Conservation (phyloP, 169 alveolate species). For the Plasmodium cynomolgi region DNA sequence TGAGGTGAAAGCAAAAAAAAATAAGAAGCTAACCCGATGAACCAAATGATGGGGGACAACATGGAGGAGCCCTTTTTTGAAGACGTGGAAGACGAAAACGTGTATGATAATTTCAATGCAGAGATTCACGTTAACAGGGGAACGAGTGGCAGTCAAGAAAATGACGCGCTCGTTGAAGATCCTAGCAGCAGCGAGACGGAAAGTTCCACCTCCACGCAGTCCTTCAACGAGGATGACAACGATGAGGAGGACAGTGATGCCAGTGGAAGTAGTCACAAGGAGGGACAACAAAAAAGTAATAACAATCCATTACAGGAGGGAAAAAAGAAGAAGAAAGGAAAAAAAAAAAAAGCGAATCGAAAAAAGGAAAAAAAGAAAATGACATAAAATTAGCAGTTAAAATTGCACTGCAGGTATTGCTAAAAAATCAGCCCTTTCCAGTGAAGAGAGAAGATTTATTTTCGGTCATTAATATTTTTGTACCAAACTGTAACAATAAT, state of each 20-base stretch:
- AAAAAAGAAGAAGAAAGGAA: constrained; percentile 15
- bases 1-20: not conserved
- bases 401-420: constrained; percentile 30
- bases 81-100: not conserved
- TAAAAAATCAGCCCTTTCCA: constrained; percentile 71
- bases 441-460: constrained; percentile 51
- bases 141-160: not conserved
- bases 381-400: constrained; percentile 47
- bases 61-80: not conserved
- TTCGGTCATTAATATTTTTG: constrained; percentile 12
- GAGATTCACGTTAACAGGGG: constrained; percentile 6
- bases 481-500: constrained; percentile 38
- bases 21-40: not conserved
- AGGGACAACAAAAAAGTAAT: not conserved
- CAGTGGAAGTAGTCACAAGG: not conserved
- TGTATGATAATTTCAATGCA: constrained; percentile 17
- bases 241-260: not conserved
- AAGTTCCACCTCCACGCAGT: not conserved
- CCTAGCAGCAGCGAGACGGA: not conserved
- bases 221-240: not conserved
- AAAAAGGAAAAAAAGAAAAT: constrained; percentile 4
- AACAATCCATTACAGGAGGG: not conserved
- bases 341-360: not conserved
- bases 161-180: not conserved
- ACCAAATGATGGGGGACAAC: not conserved